Conservation (phyloP, 495 filamentous ascomycete genomes). For the Xylaria scruposa region DNA sequence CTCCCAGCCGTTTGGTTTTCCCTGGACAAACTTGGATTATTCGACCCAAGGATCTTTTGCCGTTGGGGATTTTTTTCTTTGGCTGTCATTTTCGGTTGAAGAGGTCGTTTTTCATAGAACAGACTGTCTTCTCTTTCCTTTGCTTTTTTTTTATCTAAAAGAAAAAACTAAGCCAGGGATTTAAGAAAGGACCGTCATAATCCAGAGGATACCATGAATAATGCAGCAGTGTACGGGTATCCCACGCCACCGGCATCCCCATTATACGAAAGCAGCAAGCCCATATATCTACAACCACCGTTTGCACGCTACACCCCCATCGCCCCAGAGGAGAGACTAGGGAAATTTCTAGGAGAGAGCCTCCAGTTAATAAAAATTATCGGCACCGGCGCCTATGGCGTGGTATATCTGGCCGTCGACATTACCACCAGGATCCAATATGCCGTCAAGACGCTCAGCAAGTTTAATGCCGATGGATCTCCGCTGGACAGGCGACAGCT, state of each 20-base stretch:
- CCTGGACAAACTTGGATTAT: conserved; percentile 31
- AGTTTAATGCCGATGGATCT: conserved; percentile 67
- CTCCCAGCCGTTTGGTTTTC: conserved; percentile 29
- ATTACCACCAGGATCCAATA: conserved; percentile 81
- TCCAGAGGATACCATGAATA: conserved; percentile 55
- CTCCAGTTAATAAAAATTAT: conserved; percentile 85
- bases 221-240: conserved; percentile 60
- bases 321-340: conserved; percentile 83
- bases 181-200: conserved; percentile 41
- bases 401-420: conserved; percentile 94
- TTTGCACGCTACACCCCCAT: conserved; percentile 51
- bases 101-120: conserved; percentile 36
- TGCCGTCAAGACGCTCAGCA: conserved; percentile 97
- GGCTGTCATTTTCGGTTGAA: conserved; percentile 34
- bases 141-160: conserved; percentile 30
- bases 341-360: conserved; percentile 80
- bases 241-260: conserved; percentile 60
- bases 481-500: conserved; percentile 87
- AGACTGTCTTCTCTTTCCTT: conserved; percentile 40
- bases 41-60: conserved; percentile 40
- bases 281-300: conserved; percentile 47
- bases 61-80: conserved; percentile 37
- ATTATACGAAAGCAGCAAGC: conserved; percentile 52
- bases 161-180: conserved; percentile 22
- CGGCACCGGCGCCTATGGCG: conserved; percentile 94